Conservation (phyloP, 768 basidiomycete species). For the Auricularia sp. region DNA sequence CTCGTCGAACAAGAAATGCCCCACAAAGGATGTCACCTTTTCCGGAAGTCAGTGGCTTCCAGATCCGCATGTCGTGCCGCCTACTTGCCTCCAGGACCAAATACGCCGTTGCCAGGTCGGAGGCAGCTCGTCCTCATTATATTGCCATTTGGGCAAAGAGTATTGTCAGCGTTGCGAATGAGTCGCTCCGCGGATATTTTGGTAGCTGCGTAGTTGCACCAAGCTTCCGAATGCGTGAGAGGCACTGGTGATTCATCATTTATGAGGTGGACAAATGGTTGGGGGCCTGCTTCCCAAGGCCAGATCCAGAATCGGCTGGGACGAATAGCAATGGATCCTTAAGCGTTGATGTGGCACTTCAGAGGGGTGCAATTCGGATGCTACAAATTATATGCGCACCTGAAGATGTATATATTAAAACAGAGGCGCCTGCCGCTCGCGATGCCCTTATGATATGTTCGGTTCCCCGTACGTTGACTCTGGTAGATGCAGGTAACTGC, state of each 20-base stretch:
- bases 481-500: slow-evolving; percentile 46
- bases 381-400: slow-evolving; percentile 19
- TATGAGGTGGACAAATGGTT: slow-evolving; percentile 50
- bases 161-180: slow-evolving; percentile 34
- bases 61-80: neutral
- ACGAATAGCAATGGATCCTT: slow-evolving; percentile 41
- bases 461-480: slow-evolving; percentile 60
- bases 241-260: slow-evolving; percentile 48
- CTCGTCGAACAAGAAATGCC: slow-evolving; percentile 48
- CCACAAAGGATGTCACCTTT: slow-evolving; percentile 63
- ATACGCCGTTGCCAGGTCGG: slow-evolving; percentile 69
- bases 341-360: neutral
- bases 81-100: slow-evolving; percentile 35
- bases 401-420: slow-evolving; percentile 66
- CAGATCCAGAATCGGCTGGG: slow-evolving; percentile 56
- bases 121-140: slow-evolving; percentile 59
- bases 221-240: slow-evolving; percentile 49
- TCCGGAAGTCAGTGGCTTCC: neutral
- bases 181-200: slow-evolving; percentile 48
- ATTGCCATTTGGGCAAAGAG: slow-evolving; percentile 26
- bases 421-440: slow-evolving; percentile 41
- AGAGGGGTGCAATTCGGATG: neutral
- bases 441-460: slow-evolving; percentile 55
- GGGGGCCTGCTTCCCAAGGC: slow-evolving; percentile 63
- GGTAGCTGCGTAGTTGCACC: slow-evolving; percentile 69